A percentile compares a stretch with the other conserved stretches of the same genome.
Conservation (phyloP, 177 flowering plant species). For the Vitis hybrid region DNA sequence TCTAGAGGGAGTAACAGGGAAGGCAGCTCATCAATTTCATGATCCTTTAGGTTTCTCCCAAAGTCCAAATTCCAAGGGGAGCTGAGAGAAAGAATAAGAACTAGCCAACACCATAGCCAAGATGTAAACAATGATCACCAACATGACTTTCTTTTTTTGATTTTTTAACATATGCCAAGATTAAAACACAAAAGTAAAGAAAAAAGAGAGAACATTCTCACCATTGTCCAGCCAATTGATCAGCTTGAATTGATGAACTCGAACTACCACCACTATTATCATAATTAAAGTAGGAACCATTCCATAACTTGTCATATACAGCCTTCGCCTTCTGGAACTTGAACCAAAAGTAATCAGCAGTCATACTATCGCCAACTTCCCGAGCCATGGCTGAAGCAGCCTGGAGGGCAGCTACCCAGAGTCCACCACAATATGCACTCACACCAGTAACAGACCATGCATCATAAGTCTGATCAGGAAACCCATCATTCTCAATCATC, state of each 20-base stretch:
- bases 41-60: too few relatives aligned
- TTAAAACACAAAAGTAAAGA: too few relatives aligned
- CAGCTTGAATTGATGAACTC: slow-evolving; percentile 78
- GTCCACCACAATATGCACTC: slow-evolving; percentile 91
- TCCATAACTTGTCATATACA: slow-evolving; percentile 72
- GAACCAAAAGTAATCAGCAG: slow-evolving; percentile 59
- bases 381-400: slow-evolving; percentile 80
- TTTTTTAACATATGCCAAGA: too few relatives aligned
- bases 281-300: slow-evolving; percentile 83
- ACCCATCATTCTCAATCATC: slow-evolving; percentile 93
- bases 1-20: too few relatives aligned
- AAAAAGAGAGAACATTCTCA: slow-evolving; percentile 15
- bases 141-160: too few relatives aligned
- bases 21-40: too few relatives aligned
- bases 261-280: slow-evolving; percentile 55
- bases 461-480: slow-evolving; percentile 95
- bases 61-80: too few relatives aligned
- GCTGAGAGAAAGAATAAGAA: too few relatives aligned
- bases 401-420: slow-evolving; percentile 89
- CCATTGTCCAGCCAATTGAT: slow-evolving; percentile 89
- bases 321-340: slow-evolving; percentile 68
- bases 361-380: slow-evolving; percentile 60
- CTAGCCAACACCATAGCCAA: too few relatives aligned
- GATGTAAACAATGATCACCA: too few relatives aligned
- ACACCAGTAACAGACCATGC: slow-evolving; percentile 79